Base-by-base conservation (phyloP, 176 grass and related monocot species). In the Rhipidocladum racemiflorum region DNA sequence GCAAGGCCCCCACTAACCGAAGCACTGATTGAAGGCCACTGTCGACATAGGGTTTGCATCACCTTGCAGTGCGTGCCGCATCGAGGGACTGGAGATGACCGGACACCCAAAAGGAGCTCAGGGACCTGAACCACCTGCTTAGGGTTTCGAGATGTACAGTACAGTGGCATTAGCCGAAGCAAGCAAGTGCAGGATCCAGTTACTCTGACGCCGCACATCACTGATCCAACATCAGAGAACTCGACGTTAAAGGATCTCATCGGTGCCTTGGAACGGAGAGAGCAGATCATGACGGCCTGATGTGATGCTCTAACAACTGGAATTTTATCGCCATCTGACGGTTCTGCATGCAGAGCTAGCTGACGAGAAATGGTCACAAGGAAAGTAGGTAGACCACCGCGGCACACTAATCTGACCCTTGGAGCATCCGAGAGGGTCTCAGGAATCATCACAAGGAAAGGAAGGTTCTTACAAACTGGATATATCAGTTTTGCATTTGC, bases 1-100 rank as follows among this genome's bases (percentile, higher is more conserved):
- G 39, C 32, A 63, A 67, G 75, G 81, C 48, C 77, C 82, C 76
- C 87, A 89, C 82, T 85, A 70, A 69, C 62, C 27, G 54, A 89
- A 81, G 63, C 53, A 85, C 70, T 85, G 69, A 85, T 62, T 76
- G 76, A 63, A 61, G 51, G 18, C 68, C 61, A 80, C 82, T 81
- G 69, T 80, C 61, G 61, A 27, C 75, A 64, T 35, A 75, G 61
- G 61, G 50, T 34, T 32, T 80, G 87, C 81, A 72, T 57, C 72
- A 64, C 60, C 43, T 20, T 86, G 60, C 59, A 80, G 43, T 28
- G 25, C 54, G 77, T 42, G 60, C 24, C 43, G 21, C 42, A 71
- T 42, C 2, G 24, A 61, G 68, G 60, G 38, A 42, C 54, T 42
- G 39, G 87, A 84, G 61, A 69, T 56, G 82, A 81, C 69, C 62